Evolutionary conservation across 2,329 filamentous ascomycete genomes (phyloP).

Genomic region (Biscogniauxia mediterranea): DNA sequence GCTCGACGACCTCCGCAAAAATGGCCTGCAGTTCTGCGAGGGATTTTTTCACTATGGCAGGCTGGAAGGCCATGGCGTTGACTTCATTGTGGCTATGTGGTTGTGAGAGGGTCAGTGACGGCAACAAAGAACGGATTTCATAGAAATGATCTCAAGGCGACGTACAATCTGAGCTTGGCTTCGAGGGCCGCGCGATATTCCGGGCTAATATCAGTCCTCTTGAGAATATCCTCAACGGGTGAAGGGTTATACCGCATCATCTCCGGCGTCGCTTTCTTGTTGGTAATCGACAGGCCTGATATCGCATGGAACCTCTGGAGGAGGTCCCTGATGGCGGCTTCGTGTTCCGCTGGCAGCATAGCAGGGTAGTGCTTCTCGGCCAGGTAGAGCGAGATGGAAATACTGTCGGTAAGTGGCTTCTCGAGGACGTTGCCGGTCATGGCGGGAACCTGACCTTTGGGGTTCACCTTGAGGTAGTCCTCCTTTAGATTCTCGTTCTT

Average conservation of each 20-base stretch:
- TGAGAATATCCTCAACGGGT: constrained; percentile 11
- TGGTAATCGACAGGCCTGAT: constrained; percentile 10
- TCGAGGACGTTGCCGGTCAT: constrained; percentile 11
- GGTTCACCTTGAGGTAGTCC: constrained; percentile 14
- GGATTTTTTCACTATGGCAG: constrained; percentile 4
- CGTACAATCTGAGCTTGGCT: constrained; percentile 10
- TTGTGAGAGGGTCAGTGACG: neutral
- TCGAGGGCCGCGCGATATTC: constrained; percentile 10
- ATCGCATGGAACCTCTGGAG: constrained; percentile 13
- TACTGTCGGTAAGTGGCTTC: constrained; percentile 8
- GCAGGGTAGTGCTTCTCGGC: constrained; percentile 13
- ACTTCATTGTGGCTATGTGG: constrained; percentile 4
- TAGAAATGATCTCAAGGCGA: neutral
- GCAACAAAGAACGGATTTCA: neutral
- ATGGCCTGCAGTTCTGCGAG: constrained; percentile 5
- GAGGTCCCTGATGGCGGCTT: constrained; percentile 4
- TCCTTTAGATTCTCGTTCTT: constrained; percentile 13
- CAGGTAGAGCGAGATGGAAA: constrained; percentile 10
- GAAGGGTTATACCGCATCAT: constrained; percentile 7
- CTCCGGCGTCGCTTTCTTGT: constrained; percentile 11
- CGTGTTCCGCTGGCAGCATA: constrained; percentile 8
- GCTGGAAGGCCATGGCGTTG: constrained; percentile 10
- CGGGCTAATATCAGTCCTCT: constrained; percentile 5
- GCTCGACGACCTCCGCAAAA: constrained; percentile 5
- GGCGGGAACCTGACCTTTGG: constrained; percentile 18